These are phyloP conservation scores for Aspergillus affinis DNA, from an alignment of 495 filamentous ascomycete species.

Conservation along the genomic window DNA sequence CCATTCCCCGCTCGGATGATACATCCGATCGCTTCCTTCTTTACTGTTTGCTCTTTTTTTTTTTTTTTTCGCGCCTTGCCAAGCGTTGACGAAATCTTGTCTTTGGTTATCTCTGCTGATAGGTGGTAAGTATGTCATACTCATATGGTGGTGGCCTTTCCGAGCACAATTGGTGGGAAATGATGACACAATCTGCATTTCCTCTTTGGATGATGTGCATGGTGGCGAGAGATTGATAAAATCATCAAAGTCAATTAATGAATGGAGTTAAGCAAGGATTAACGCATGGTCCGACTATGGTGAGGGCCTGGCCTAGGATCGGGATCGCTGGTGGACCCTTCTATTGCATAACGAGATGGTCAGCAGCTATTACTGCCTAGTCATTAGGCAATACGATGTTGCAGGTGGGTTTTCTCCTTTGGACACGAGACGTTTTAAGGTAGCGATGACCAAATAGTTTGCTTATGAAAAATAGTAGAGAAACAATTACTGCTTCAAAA, in stretches of 20 bases:
- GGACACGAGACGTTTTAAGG: neutral
- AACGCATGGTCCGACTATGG: neutral
- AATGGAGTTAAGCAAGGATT: neutral
- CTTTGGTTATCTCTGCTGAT: neutral
- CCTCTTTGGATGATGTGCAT: neutral
- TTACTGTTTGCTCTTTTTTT: neutral
- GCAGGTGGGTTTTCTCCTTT: neutral
- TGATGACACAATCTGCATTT: neutral
- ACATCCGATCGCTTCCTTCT: neutral
- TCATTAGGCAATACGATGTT: neutral
- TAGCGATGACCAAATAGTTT: too few relatives aligned
- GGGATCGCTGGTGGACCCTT: neutral
- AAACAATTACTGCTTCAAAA: too few relatives aligned
- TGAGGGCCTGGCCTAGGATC: neutral
- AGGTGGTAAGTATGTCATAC: neutral
- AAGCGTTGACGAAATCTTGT: too few relatives aligned
- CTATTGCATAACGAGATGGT: neutral
- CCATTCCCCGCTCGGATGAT: neutral
- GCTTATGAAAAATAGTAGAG: too few relatives aligned
- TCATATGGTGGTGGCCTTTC: neutral
- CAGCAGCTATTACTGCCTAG: neutral
- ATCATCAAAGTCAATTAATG: neutral
- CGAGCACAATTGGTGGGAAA: neutral
- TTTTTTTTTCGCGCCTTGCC: neutral
- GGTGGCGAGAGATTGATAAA: neutral